phyloP scores from a whole-genome alignment of 345 rosid species.

The Eucalyptus lansdowneana region DNA sequence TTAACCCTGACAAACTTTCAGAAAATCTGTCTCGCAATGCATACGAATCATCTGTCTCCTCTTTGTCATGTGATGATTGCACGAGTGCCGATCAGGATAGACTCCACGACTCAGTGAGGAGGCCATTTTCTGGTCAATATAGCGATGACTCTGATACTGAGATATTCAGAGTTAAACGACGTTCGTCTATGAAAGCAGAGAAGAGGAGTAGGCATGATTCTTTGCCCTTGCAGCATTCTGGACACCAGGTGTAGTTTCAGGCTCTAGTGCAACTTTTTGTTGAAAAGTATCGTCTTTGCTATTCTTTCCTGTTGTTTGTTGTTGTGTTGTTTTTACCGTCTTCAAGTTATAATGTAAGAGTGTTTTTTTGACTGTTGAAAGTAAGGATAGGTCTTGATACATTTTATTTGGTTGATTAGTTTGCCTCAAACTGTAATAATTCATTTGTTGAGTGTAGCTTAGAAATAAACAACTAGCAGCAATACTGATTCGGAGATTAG shows the following conservation, averaged over 20 bases:
- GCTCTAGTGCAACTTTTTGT: background rate
- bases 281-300: background rate
- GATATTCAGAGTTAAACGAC: constrained; percentile 87
- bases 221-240: constrained; percentile 22
- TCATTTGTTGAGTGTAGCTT: background rate
- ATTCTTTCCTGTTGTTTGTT: background rate
- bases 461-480: background rate
- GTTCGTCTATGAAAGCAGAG: constrained; percentile 53
- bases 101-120: constrained; percentile 9
- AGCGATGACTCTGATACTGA: constrained; percentile 85
- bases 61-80: constrained; percentile 20
- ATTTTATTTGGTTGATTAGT: background rate
- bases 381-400: background rate
- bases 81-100: constrained; percentile 1
- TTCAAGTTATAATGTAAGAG: background rate
- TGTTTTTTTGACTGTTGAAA: background rate
- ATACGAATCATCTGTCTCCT: constrained; percentile 15
- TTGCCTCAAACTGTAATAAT: background rate
- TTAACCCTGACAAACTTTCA: constrained; percentile 12
- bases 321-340: background rate
- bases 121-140: constrained; percentile 20
- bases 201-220: constrained; percentile 34
- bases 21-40: constrained; percentile 22
- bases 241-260: constrained; percentile 43
- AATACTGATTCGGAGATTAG: background rate